Evolutionary conservation across 176 grass and related monocot genomes (phyloP).

Genomic region (Phragmites australis): DNA sequence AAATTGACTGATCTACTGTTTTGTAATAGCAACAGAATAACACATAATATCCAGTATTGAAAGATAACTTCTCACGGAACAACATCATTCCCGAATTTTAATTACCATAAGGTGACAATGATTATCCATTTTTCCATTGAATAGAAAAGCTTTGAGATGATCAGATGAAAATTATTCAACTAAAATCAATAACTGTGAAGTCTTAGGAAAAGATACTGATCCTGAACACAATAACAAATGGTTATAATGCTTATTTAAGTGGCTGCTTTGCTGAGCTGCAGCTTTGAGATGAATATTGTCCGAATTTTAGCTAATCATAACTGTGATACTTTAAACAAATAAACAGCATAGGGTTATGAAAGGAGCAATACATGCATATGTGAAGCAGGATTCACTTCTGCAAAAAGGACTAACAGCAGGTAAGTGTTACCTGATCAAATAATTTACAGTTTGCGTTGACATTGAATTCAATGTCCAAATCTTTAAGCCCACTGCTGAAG

Average conservation of each 20-base stretch:
- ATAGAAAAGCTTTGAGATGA: background rate
- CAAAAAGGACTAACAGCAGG: conserved; percentile 23
- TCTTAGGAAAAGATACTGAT: background rate
- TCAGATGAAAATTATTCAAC: background rate
- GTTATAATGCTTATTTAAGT: background rate
- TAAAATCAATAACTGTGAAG: background rate
- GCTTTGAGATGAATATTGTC: background rate
- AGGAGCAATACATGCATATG: background rate
- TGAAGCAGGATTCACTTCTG: background rate
- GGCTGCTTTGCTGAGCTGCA: background rate
- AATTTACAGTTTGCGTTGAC: conserved; percentile 64
- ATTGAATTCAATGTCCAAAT: conserved; percentile 79
- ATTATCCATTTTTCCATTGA: conserved; percentile 13
- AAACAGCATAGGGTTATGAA: background rate
- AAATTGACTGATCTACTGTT: background rate
- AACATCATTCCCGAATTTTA: background rate
- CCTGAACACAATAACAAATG: background rate
- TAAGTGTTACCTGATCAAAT: conserved; percentile 68
- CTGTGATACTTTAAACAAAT: background rate
- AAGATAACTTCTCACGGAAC: background rate
- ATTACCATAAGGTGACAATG: background rate
- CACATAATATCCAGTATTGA: background rate
- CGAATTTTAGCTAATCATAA: background rate
- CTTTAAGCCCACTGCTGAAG: conserved; percentile 84
- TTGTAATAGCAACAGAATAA: background rate